Percentiles rank a stretch among this genome's conserved stretches.
phyloP scores from a whole-genome alignment of 1,139 yeast genomes.

The Arxiozyma bovina region DNA sequence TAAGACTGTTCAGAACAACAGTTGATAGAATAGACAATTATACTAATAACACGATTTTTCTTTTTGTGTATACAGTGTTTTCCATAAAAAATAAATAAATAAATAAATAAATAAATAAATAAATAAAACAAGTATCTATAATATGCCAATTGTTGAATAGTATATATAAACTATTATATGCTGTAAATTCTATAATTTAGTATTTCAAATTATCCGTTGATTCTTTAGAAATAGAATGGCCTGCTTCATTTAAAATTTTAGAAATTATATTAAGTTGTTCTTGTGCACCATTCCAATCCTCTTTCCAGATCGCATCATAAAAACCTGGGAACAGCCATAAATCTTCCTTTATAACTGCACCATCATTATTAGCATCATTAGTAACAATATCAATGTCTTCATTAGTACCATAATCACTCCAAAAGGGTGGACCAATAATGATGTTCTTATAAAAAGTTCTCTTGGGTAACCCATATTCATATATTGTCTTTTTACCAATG shows the following conservation, averaged over 20 bases:
- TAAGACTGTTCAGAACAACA: background rate
- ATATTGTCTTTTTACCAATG: constrained; percentile 48
- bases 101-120: no score
- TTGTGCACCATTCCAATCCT: constrained; percentile 48
- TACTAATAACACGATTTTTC: no score
- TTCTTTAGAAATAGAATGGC: constrained; percentile 7
- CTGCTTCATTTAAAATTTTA: constrained; percentile 25
- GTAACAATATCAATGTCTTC: constrained; percentile 30
- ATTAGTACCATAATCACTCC: constrained; percentile 24
- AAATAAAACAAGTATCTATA: no score
- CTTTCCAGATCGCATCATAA: constrained; percentile 43
- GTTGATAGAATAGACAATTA: background rate
- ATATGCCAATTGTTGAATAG: background rate
- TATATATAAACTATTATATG: no score
- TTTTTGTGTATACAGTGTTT: no score
- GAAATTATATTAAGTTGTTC: constrained; percentile 42
- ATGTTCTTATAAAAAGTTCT: constrained; percentile 64
- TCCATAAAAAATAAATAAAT: no score
- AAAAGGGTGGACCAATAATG: constrained; percentile 60
- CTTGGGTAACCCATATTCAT: constrained; percentile 40
- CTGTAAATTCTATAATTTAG: background rate
- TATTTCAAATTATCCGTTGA: background rate
- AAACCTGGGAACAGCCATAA: constrained; percentile 72
- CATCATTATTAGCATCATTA: constrained; percentile 33
- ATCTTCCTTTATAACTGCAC: constrained; percentile 28